These are phyloP conservation scores for Papiliotrema flavescens DNA, from an alignment of 1,284 basidiomycete species.

Conservation along the genomic window DNA sequence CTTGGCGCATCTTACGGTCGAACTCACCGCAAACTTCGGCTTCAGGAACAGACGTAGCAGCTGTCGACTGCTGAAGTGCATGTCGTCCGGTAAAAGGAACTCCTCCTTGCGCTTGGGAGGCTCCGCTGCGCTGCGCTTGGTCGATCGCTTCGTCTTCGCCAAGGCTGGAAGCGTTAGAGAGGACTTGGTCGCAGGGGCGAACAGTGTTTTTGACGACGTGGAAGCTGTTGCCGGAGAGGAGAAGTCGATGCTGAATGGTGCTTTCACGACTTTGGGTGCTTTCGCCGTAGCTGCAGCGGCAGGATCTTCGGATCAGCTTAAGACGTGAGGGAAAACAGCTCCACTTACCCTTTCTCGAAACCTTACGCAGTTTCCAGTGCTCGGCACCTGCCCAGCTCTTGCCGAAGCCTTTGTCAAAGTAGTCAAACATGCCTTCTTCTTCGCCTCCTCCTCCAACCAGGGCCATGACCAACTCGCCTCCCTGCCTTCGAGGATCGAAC, in stretches of 20 bases:
- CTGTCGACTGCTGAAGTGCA: conserved; percentile 90
- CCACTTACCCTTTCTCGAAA: conserved; percentile 65
- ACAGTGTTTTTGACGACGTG: conserved; percentile 64
- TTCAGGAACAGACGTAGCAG: conserved; percentile 91
- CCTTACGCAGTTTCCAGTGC: conserved; percentile 89
- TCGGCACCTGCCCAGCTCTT: conserved; percentile 99
- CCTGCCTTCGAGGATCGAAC: conserved; percentile 71
- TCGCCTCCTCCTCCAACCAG: conserved; percentile 62
- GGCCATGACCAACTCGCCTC: conserved; percentile 76
- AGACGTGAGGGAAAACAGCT: background rate
- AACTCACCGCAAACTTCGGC: conserved; percentile 80
- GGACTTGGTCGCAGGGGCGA: conserved; percentile 67
- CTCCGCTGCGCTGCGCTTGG: conserved; percentile 34
- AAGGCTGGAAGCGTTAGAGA: conserved; percentile 62
- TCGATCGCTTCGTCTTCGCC: conserved; percentile 5
- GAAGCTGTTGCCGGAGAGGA: conserved; percentile 58
- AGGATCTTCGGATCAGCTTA: conserved; percentile 24
- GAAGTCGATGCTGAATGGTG: conserved; percentile 87
- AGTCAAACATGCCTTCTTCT: conserved; percentile 70
- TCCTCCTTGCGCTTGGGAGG: conserved; percentile 64
- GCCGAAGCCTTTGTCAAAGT: conserved; percentile 83
- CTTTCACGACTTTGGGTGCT: conserved; percentile 67
- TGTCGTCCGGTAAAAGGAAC: conserved; percentile 88
- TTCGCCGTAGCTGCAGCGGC: conserved; percentile 54
- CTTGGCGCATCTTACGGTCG: background rate